phyloP scores from a whole-genome alignment of 23 red algal species.

The Agarophyton chilense region DNA sequence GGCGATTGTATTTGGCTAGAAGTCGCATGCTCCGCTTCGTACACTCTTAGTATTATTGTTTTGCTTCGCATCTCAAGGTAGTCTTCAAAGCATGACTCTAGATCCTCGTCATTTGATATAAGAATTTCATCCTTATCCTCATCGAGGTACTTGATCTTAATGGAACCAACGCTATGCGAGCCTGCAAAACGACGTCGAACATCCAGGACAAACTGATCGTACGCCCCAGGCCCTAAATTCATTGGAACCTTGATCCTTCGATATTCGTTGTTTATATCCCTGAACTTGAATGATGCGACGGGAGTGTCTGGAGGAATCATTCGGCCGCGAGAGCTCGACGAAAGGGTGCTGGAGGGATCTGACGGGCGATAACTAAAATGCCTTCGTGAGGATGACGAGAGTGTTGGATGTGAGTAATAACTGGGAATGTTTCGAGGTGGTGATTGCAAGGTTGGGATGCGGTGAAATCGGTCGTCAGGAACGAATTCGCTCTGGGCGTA shows the following conservation, averaged over 20 bases:
- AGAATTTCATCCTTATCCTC: constrained; percentile 76
- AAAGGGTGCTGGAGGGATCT: constrained; percentile 12
- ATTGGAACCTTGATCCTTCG: constrained; percentile 74
- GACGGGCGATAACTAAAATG: constrained; percentile 19
- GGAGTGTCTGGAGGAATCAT: constrained; percentile 24
- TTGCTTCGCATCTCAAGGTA: constrained; percentile 33
- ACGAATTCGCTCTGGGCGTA: constrained; percentile 43
- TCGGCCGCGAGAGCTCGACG: neutral
- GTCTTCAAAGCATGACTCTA: constrained; percentile 72
- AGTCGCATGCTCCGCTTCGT: constrained; percentile 16
- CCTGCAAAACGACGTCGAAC: constrained; percentile 62
- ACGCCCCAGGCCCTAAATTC: constrained; percentile 41
- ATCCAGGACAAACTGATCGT: constrained; percentile 74
- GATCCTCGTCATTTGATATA: constrained; percentile 72
- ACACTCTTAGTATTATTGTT: constrained; percentile 50
- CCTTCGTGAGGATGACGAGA: constrained; percentile 29
- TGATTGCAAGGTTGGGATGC: neutral
- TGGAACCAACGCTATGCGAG: constrained; percentile 30
- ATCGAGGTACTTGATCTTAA: constrained; percentile 75
- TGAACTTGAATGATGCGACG: constrained; percentile 81
- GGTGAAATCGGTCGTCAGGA: constrained; percentile 20
- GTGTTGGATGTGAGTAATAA: constrained; percentile 23
- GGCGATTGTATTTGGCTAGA: constrained; percentile 53
- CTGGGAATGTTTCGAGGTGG: neutral
- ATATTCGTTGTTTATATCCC: constrained; percentile 68